Evolutionary conservation across 1,284 basidiomycete species (phyloP).

Genomic region (Peniophora sp.): DNA sequence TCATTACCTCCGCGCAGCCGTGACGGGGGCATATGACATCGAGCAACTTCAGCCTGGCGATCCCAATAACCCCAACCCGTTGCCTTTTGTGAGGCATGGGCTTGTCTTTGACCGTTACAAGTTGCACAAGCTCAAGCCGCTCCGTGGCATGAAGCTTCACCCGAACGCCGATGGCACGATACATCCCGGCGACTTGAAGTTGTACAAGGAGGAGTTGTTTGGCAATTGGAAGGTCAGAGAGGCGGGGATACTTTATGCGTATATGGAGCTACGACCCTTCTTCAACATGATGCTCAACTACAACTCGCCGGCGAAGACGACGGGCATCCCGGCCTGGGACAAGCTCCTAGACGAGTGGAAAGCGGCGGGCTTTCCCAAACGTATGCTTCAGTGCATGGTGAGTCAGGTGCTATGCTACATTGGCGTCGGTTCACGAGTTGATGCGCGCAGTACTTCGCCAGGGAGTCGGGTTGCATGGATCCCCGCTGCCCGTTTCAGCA

Average conservation of each 20-base stretch:
- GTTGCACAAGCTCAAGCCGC: conserved; percentile 7
- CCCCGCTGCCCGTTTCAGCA: conserved; percentile 16
- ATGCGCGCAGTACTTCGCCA: conserved; percentile 13
- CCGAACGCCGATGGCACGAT: conserved; percentile 15
- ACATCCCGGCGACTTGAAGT: conserved; percentile 14
- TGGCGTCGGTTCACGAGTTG: background rate
- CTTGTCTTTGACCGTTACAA: conserved; percentile 9
- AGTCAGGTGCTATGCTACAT: background rate
- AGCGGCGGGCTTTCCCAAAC: conserved; percentile 9
- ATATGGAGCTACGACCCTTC: conserved; percentile 11
- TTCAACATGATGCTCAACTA: conserved; percentile 18
- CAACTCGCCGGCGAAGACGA: conserved; percentile 12
- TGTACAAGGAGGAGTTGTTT: conserved; percentile 7
- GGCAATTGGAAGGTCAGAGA: conserved; percentile 14
- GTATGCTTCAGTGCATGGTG: conserved; percentile 17
- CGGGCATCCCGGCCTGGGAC: conserved; percentile 15
- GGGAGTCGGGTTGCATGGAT: conserved; percentile 15
- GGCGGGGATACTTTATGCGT: conserved; percentile 13
- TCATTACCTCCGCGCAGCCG: conserved; percentile 12
- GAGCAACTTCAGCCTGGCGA: background rate
- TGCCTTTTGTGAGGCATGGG: conserved; percentile 5
- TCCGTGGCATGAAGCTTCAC: conserved; percentile 15
- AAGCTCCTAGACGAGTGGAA: conserved; percentile 11
- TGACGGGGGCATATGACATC: conserved; percentile 3
- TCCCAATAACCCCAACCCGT: conserved; percentile 1